These are phyloP conservation scores for Aphanoascus verrucosus DNA, from an alignment of 2,329 filamentous ascomycete genomes.

Conservation along the genomic window DNA sequence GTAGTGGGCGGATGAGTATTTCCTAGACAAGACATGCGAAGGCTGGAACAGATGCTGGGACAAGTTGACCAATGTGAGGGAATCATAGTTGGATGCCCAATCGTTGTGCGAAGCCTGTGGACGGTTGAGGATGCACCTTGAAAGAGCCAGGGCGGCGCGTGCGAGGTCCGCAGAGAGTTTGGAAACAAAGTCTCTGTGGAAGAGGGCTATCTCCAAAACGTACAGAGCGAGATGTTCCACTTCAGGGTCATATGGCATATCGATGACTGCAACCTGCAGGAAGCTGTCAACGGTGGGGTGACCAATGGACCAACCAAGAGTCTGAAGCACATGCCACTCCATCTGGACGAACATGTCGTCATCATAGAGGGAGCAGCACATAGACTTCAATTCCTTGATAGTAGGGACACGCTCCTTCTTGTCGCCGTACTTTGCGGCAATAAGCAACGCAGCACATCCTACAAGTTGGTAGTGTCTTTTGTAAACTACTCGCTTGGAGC, in stretches of 20 bases:
- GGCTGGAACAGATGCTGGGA: slow-evolving; percentile 57
- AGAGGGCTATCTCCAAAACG: slow-evolving; percentile 87
- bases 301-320: slow-evolving; percentile 88
- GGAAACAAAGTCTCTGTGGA: slow-evolving; percentile 94
- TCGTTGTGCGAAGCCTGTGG: slow-evolving; percentile 64
- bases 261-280: slow-evolving; percentile 72
- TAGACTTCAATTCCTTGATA: slow-evolving; percentile 92
- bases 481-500: slow-evolving; percentile 93
- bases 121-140: slow-evolving; percentile 73
- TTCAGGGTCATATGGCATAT: slow-evolving; percentile 65
- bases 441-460: slow-evolving; percentile 87
- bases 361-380: slow-evolving; percentile 98
- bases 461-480: slow-evolving; percentile 98
- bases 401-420: slow-evolving; percentile 98
- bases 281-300: slow-evolving; percentile 95
- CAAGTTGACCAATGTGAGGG: slow-evolving; percentile 46
- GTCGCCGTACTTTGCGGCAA: slow-evolving; percentile 96
- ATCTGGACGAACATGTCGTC: slow-evolving; percentile 99
- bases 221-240: slow-evolving; percentile 92
- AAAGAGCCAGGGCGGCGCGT: slow-evolving; percentile 71
- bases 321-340: slow-evolving; percentile 99
- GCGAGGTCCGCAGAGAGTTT: slow-evolving; percentile 86
- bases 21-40: slow-evolving; percentile 56
- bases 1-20: slow-evolving; percentile 57
- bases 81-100: slow-evolving; percentile 53